Percentiles rank a stretch among this genome's conserved stretches.
Evolutionary conservation across 768 basidiomycete species (phyloP).

Genomic region (Tricholoma hemisulphureum): DNA sequence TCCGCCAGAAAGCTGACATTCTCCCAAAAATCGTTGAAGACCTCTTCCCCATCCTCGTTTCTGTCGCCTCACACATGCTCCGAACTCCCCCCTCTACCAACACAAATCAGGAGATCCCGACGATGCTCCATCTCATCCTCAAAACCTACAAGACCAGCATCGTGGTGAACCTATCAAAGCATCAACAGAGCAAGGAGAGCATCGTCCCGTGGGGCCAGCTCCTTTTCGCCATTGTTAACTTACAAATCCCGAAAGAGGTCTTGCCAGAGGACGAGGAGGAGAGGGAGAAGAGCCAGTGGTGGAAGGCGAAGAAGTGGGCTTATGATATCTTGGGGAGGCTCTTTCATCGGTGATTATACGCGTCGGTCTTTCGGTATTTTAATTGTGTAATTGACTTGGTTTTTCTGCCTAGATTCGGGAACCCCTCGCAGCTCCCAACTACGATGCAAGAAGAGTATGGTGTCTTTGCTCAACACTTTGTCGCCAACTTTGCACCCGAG

Average conservation of each 20-base stretch:
- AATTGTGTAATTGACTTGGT: no score
- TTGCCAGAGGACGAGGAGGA: slow-evolving; percentile 75
- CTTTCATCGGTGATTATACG: slow-evolving; percentile 76
- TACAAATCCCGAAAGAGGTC: slow-evolving; percentile 61
- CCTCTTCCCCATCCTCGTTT: slow-evolving; percentile 74
- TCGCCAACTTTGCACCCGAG: slow-evolving; percentile 77
- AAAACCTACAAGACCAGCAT: slow-evolving; percentile 86
- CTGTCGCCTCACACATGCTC: slow-evolving; percentile 70
- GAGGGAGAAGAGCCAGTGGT: slow-evolving; percentile 80
- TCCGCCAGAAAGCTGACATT: slow-evolving; percentile 62
- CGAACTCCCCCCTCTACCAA: slow-evolving; percentile 53
- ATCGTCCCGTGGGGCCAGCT: slow-evolving; percentile 87
- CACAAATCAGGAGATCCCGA: slow-evolving; percentile 66
- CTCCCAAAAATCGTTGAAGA: slow-evolving; percentile 57
- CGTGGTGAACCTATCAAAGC: slow-evolving; percentile 64
- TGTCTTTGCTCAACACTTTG: slow-evolving; percentile 75
- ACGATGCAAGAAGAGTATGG: slow-evolving; percentile 68
- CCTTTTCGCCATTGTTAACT: slow-evolving; percentile 75
- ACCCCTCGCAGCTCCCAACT: slow-evolving; percentile 80
- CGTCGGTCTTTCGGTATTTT: slow-evolving; percentile 1
- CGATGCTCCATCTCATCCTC: slow-evolving; percentile 81
- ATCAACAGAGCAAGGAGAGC: slow-evolving; percentile 73
- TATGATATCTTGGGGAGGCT: slow-evolving; percentile 75
- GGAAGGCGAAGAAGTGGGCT: slow-evolving; percentile 93
- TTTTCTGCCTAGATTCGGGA: slow-evolving; percentile 85